Evolutionary conservation across 2,329 filamentous ascomycete species (phyloP).

Genomic region (Nemania serpens): DNA sequence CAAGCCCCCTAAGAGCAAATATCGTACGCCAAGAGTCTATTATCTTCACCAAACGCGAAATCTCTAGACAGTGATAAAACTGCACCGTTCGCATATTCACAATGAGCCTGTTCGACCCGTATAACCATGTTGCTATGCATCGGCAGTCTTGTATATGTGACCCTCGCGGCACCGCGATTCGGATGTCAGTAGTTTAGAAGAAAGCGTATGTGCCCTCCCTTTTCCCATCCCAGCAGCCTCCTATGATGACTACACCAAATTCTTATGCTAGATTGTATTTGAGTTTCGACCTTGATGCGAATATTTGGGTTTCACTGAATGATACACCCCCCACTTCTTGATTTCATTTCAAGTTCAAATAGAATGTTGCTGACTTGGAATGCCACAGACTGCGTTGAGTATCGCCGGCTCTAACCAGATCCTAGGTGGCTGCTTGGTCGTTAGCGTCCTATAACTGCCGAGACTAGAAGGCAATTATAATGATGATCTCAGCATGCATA

Average conservation of each 20-base stretch:
- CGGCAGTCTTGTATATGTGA: not conserved
- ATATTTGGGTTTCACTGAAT: constrained; percentile 39
- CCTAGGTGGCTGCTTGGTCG: no score
- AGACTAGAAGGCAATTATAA: no score
- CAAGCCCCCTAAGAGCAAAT: not conserved
- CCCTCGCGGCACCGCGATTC: not conserved
- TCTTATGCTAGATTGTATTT: constrained; percentile 56
- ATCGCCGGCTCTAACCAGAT: not conserved
- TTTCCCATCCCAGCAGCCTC: constrained; percentile 14
- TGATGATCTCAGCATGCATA: no score
- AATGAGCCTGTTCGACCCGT: not conserved
- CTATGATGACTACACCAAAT: constrained; percentile 47
- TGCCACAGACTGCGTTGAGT: not conserved
- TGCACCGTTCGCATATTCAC: not conserved
- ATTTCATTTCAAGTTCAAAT: not conserved
- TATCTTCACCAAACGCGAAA: not conserved
- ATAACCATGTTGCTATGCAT: not conserved
- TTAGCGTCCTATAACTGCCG: not conserved
- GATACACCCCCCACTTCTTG: not conserved
- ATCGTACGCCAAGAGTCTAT: not conserved
- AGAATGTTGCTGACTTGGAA: not conserved
- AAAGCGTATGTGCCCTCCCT: constrained; percentile 4
- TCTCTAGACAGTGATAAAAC: not conserved
- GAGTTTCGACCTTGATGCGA: constrained; percentile 44
- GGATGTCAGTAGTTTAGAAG: not conserved